A percentile compares a stretch with the other conserved stretches of the same genome.
phyloP scores from a whole-genome alignment of 2,329 filamentous ascomycete species.

The Basipetospora chlamydospora region DNA sequence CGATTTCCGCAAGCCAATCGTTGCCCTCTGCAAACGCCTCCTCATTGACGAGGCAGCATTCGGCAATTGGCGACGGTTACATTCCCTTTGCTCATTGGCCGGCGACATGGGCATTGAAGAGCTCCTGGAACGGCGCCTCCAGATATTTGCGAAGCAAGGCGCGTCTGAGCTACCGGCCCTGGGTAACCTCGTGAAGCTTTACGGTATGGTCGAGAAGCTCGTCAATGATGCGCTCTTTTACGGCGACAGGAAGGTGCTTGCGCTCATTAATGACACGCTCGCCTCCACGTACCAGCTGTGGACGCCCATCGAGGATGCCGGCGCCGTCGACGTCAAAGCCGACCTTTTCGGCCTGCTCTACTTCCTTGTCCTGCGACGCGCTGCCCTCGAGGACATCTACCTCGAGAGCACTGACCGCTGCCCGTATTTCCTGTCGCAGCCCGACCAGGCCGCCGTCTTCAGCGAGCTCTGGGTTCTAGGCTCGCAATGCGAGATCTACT shows the following conservation, averaged over 20 bases:
- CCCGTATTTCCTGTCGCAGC: slow-evolving; percentile 43
- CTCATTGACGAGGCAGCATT: slow-evolving; percentile 15
- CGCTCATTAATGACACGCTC: slow-evolving; percentile 21
- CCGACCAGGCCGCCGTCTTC: slow-evolving; percentile 49
- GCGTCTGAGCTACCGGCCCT: slow-evolving; percentile 11
- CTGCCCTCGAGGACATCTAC: slow-evolving; percentile 47
- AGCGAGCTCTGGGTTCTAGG: slow-evolving; percentile 49
- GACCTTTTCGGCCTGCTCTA: slow-evolving; percentile 42
- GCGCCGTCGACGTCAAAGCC: slow-evolving; percentile 26
- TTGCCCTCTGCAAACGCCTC: slow-evolving; percentile 12
- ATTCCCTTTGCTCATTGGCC: slow-evolving; percentile 14
- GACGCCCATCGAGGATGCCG: slow-evolving; percentile 10
- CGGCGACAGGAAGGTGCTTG: slow-evolving; percentile 17
- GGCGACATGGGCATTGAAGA: slow-evolving; percentile 13
- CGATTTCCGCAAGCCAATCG: slow-evolving; percentile 13
- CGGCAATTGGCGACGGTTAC: slow-evolving; percentile 13
- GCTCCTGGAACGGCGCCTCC: slow-evolving; percentile 14
- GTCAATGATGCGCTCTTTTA: slow-evolving; percentile 16
- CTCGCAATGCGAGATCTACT: slow-evolving; percentile 48
- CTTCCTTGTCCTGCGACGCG: slow-evolving; percentile 40
- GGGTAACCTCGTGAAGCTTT: slow-evolving; percentile 12
- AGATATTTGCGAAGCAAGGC: slow-evolving; percentile 13
- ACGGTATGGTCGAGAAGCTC: slow-evolving; percentile 12
- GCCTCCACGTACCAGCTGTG: slow-evolving; percentile 16
- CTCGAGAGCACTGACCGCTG: slow-evolving; percentile 47